Conservation (phyloP, 176 grass and related monocot species). For the Zea luxurians region DNA sequence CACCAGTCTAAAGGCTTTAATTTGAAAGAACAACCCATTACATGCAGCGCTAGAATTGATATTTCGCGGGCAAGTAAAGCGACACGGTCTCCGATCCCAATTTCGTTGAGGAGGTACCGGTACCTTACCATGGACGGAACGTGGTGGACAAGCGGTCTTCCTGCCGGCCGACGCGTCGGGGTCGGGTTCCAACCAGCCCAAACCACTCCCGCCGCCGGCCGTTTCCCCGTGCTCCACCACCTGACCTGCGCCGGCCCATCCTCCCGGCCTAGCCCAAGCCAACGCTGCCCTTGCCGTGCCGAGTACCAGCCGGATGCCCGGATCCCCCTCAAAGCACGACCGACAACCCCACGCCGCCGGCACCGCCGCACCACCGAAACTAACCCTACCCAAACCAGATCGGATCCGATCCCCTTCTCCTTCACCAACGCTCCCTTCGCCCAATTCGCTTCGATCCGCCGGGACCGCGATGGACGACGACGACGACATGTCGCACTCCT, state of each 20-base stretch:
- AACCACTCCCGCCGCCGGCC: constrained; percentile 46
- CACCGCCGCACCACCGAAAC: constrained; percentile 59
- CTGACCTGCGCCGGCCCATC: constrained; percentile 45
- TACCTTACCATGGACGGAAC: constrained; percentile 34
- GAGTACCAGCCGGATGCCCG: constrained; percentile 44
- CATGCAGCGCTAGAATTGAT: not conserved
- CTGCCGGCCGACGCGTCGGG: constrained; percentile 52
- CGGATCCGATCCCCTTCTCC: not conserved
- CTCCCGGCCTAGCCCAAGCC: constrained; percentile 54
- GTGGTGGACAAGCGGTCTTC: constrained; percentile 48
- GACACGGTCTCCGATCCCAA: not conserved
- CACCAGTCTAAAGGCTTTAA: too few species aligned
- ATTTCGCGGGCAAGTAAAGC: constrained; percentile 10
- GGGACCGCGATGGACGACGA: constrained; percentile 43
- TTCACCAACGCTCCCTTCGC: not conserved
- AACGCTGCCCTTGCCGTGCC: constrained; percentile 33
- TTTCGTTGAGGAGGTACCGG: not conserved
- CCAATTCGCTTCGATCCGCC: constrained; percentile 12
- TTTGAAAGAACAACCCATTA: too few species aligned
- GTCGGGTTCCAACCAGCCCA: constrained; percentile 41
- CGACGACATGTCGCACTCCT: constrained; percentile 37
- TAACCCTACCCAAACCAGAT: constrained; percentile 39
- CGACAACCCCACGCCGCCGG: constrained; percentile 54
- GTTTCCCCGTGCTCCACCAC: constrained; percentile 5
- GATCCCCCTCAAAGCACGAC: constrained; percentile 54